A percentile compares a stretch with the other conserved stretches of the same genome.
phyloP scores from a whole-genome alignment of 306 rosid species.

The Cicer judaicum region DNA sequence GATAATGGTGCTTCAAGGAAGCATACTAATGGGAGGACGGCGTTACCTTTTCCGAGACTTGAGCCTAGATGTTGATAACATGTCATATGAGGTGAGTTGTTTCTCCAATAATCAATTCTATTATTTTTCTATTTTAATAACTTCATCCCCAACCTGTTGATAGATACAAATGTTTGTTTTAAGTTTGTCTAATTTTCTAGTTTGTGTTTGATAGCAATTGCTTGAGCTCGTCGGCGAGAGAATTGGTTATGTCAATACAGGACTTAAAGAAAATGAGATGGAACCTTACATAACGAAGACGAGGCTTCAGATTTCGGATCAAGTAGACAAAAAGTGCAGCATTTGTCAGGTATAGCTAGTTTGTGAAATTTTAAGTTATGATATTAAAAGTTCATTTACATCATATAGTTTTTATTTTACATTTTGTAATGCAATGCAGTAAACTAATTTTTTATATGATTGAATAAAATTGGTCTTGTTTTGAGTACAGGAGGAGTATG shows the following conservation, averaged over 20 bases:
- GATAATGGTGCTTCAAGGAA: constrained; percentile 81
- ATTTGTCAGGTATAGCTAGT: constrained; percentile 76
- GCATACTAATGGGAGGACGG: constrained; percentile 75
- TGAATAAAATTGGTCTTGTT: constrained; percentile 22
- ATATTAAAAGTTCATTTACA: neutral
- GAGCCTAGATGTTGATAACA: constrained; percentile 94
- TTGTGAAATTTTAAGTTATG: neutral
- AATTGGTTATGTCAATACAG: constrained; percentile 89
- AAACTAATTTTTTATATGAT: constrained; percentile 3
- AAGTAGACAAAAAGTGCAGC: constrained; percentile 73
- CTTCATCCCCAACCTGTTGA: neutral
- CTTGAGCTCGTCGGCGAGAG: constrained; percentile 90
- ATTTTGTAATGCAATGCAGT: neutral
- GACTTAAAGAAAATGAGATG: constrained; percentile 80
- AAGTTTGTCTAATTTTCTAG: constrained; percentile 29
- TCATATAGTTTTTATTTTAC: neutral
- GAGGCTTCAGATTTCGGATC: constrained; percentile 52
- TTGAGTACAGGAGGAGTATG: constrained; percentile 80
- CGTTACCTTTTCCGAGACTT: constrained; percentile 73
- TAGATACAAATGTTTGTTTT: neutral
- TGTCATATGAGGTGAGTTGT: constrained; percentile 83
- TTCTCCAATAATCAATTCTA: neutral
- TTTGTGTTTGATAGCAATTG: constrained; percentile 65
- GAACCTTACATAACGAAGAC: constrained; percentile 60
- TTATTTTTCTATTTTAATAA: neutral